Evolutionary conservation across 179 eudicot species (phyloP).

Genomic region (Kewa caespitosa): DNA sequence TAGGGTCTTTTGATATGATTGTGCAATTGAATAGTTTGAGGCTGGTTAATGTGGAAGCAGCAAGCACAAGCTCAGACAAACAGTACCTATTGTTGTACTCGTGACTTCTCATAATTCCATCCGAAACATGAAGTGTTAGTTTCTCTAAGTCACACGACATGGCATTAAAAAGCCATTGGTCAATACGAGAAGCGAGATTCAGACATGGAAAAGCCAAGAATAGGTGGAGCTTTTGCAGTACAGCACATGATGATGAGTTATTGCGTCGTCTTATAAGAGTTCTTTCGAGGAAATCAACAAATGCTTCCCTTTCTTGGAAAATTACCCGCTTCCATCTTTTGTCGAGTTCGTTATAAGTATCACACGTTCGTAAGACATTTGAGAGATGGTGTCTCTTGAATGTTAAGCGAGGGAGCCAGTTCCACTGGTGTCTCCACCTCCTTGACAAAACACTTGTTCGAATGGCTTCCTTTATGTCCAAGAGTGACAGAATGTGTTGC

Average conservation of each 20-base stretch:
- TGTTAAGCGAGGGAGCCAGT: conserved; percentile 3
- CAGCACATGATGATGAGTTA: not conserved
- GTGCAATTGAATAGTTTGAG: not conserved
- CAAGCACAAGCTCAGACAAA: conserved; percentile 21
- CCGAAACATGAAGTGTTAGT: not conserved
- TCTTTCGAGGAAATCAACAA: not conserved
- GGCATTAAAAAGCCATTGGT: conserved; percentile 19
- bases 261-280: not conserved
- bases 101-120: no score
- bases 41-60: not conserved
- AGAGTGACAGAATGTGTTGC: conserved; percentile 14
- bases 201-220: not conserved
- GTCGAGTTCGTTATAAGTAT: no score
- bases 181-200: conserved; percentile 11
- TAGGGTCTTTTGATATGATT: not conserved
- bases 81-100: not conserved
- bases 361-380: not conserved
- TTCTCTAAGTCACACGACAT: not conserved
- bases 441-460: conserved; percentile 21
- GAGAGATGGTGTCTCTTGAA: not conserved
- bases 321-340: no score
- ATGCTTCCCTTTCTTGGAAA: not conserved
- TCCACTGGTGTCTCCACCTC: conserved; percentile 21
- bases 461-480: conserved; percentile 7
- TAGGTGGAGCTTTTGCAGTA: conserved; percentile 10